Conservation (phyloP, 1,284 basidiomycete genomes). For the Pseudozyma tsukubaensis region DNA sequence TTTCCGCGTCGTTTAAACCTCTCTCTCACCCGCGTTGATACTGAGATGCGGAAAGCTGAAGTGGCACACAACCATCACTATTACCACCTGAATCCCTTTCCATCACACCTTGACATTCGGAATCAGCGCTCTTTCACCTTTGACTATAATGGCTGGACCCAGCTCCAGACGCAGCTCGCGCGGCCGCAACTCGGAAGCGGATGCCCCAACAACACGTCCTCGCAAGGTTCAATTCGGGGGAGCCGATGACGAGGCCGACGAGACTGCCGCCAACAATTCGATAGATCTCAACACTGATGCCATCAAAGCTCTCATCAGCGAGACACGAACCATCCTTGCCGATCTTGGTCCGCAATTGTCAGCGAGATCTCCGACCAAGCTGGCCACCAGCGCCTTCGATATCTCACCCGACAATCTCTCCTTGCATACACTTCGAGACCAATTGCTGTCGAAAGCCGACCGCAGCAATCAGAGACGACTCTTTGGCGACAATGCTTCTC, state of each 20-base stretch:
- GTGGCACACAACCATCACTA: not conserved
- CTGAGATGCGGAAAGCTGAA: not conserved
- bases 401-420: conserved; percentile 50
- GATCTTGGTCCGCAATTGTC: conserved; percentile 45
- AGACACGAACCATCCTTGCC: conserved; percentile 29
- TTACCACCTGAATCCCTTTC: not conserved
- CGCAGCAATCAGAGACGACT: conserved; percentile 39
- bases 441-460: conserved; percentile 46
- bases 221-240: conserved; percentile 36
- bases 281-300: conserved; percentile 31
- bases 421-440: conserved; percentile 45
- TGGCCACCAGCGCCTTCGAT: conserved; percentile 45
- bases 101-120: conserved; percentile 1
- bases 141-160: conserved; percentile 18
- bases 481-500: conserved; percentile 39
- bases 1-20: not conserved
- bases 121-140: not conserved
- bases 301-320: conserved; percentile 29
- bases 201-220: conserved; percentile 16
- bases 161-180: conserved; percentile 24
- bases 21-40: not conserved
- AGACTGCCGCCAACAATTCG: conserved; percentile 4
- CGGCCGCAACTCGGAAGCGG: conserved; percentile 16
- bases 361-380: conserved; percentile 39
- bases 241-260: conserved; percentile 16